These are phyloP conservation scores for Ceratobasidium sp. DNA, from an alignment of 1,284 basidiomycete species.

Conservation along the genomic window DNA sequence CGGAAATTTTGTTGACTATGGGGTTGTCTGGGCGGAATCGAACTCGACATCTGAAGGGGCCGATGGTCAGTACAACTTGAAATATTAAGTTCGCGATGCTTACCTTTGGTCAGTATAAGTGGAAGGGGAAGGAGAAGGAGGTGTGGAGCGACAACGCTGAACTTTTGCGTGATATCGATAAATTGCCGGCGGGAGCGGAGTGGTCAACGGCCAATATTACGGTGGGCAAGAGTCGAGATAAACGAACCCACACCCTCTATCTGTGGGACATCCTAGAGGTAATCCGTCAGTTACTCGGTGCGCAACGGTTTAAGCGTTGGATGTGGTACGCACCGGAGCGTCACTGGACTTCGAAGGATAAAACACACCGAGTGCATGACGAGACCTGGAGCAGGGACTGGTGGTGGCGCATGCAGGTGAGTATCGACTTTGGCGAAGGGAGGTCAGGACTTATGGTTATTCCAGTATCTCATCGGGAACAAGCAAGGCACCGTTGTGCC, in stretches of 20 bases:
- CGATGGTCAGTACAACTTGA: neutral
- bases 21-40: neutral
- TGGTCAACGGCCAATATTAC: slow-evolving; percentile 1
- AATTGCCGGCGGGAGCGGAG: slow-evolving; percentile 6
- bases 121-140: no score
- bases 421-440: no score
- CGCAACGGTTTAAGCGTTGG: neutral
- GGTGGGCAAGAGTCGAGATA: neutral
- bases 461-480: neutral
- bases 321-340: slow-evolving; percentile 7
- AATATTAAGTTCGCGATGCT: neutral
- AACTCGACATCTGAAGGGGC: neutral
- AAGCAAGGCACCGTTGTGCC: slow-evolving; percentile 5
- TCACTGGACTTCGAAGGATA: slow-evolving; percentile 7
- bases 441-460: no score
- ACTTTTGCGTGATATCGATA: slow-evolving; percentile 8
- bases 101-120: slow-evolving; percentile 5
- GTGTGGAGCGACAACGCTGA: slow-evolving; percentile 14
- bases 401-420: slow-evolving; percentile 27
- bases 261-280: slow-evolving; percentile 1
- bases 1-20: slow-evolving; percentile 31
- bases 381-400: slow-evolving; percentile 28
- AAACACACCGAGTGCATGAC: neutral
- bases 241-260: neutral
- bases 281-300: neutral